Conservation (phyloP, 768 basidiomycete genomes). For the Brasilioporus rufonigricans region DNA sequence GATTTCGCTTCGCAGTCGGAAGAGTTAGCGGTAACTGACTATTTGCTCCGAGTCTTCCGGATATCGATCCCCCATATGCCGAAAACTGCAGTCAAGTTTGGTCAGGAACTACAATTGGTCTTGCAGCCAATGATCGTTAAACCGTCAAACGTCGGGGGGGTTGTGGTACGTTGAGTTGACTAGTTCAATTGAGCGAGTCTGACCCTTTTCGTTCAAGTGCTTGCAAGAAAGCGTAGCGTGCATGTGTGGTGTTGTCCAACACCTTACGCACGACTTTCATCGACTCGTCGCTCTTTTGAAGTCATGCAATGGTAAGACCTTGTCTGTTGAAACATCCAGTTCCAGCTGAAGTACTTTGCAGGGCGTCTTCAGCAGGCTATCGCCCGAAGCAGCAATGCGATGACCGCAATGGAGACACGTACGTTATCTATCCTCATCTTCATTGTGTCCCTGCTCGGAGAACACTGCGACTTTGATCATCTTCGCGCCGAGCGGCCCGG, state of each 20-base stretch:
- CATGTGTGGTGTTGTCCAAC: constrained; percentile 79
- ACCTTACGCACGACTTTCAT: constrained; percentile 83
- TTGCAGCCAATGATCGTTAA: constrained; percentile 92
- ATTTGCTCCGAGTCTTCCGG: constrained; percentile 85
- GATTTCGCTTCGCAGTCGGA: constrained; percentile 52
- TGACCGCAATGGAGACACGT: constrained; percentile 49
- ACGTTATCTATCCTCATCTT: constrained; percentile 71
- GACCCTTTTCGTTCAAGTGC: constrained; percentile 45
- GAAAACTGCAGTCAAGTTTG: constrained; percentile 85
- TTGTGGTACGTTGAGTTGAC: constrained; percentile 47
- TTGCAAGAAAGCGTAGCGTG: constrained; percentile 93
- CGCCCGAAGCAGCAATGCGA: constrained; percentile 38
- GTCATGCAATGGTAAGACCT: constrained; percentile 72
- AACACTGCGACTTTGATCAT: constrained; percentile 85
- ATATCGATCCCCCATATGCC: constrained; percentile 85
- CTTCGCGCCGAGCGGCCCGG: constrained; percentile 61
- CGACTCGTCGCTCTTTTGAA: constrained; percentile 77
- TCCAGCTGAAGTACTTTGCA: constrained; percentile 26
- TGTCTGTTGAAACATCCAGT: background rate
- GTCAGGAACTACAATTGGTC: constrained; percentile 74
- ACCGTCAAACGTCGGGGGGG: constrained; percentile 65
- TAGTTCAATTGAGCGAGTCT: background rate
- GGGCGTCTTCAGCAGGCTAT: constrained; percentile 64
- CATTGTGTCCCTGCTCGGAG: constrained; percentile 81
- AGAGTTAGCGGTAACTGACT: constrained; percentile 81